Conservation (phyloP, 495 filamentous ascomycete species). For the Xylaria longipes region DNA sequence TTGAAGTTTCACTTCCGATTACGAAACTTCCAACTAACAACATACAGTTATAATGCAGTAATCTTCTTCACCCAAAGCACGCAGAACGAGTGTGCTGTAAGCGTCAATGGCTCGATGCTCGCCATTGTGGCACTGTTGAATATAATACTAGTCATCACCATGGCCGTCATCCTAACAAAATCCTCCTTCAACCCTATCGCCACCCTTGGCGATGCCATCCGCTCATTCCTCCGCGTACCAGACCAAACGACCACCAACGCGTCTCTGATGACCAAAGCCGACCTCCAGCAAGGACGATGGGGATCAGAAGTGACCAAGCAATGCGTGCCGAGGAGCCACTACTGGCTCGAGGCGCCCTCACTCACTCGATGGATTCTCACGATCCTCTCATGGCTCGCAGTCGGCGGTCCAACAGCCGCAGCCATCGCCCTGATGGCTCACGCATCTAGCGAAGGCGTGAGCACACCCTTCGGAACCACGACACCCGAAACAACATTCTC, state of each 20-base stretch:
- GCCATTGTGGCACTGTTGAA: constrained; percentile 49
- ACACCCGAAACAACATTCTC: constrained; percentile 35
- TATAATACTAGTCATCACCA: constrained; percentile 43
- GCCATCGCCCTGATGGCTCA: constrained; percentile 38
- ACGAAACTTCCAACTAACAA: constrained; percentile 24
- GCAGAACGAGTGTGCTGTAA: constrained; percentile 45
- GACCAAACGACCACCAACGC: constrained; percentile 39
- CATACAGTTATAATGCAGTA: constrained; percentile 54
- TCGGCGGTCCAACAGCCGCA: constrained; percentile 39
- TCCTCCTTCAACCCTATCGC: constrained; percentile 47
- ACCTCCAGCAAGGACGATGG: constrained; percentile 50
- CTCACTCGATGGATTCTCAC: constrained; percentile 43
- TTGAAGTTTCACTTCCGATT: neutral
- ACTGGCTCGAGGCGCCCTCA: constrained; percentile 50
- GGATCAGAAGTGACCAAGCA: constrained; percentile 42
- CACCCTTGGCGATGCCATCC: constrained; percentile 54
- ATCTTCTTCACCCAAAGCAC: constrained; percentile 47
- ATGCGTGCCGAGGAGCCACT: constrained; percentile 47
- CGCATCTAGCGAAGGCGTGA: constrained; percentile 24
- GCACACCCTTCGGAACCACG: constrained; percentile 42
- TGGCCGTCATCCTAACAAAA: constrained; percentile 41
- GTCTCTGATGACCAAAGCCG: constrained; percentile 49
- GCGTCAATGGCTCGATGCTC: constrained; percentile 49
- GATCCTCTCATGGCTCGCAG: constrained; percentile 37
- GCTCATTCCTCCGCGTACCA: constrained; percentile 52